Conservation (phyloP, 2,329 filamentous ascomycete species). For the Emydomyces testavorans region DNA sequence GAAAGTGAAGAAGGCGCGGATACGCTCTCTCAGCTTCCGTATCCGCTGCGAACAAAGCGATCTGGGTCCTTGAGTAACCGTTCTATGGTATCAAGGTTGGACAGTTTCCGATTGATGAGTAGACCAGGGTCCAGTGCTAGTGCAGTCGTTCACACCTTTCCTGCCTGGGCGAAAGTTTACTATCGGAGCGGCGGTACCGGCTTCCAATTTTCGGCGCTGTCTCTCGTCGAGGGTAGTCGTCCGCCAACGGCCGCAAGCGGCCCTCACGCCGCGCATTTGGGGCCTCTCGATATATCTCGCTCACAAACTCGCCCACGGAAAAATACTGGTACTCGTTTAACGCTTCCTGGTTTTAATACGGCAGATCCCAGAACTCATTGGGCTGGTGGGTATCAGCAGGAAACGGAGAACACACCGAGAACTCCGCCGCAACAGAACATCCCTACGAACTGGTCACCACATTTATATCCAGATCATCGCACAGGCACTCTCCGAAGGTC, state of each 20-base stretch:
- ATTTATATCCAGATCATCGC: conserved; percentile 54
- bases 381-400: conserved; percentile 19
- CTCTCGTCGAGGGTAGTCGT: conserved; percentile 25
- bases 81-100: conserved; percentile 34
- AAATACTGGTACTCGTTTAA: conserved; percentile 14
- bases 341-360: conserved; percentile 22
- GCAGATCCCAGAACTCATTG: conserved; percentile 36
- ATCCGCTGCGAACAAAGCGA: conserved; percentile 21
- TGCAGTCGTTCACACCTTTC: conserved; percentile 34
- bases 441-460: conserved; percentile 61
- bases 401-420: conserved; percentile 13
- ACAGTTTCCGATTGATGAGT: conserved; percentile 27
- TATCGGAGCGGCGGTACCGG: conserved; percentile 55
- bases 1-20: conserved; percentile 29
- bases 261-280: conserved; percentile 22
- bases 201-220: conserved; percentile 36
- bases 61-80: conserved; percentile 30
- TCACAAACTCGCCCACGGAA: conserved; percentile 21
- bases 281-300: conserved; percentile 23
- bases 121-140: conserved; percentile 37
- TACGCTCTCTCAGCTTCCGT: conserved; percentile 26
- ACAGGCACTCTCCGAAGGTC: conserved; percentile 43
- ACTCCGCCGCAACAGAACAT: conserved; percentile 30
- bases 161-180: conserved; percentile 49
- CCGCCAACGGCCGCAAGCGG: conserved; percentile 25